Conservation (phyloP, 768 basidiomycete genomes). For the Dendrothele bispora region DNA sequence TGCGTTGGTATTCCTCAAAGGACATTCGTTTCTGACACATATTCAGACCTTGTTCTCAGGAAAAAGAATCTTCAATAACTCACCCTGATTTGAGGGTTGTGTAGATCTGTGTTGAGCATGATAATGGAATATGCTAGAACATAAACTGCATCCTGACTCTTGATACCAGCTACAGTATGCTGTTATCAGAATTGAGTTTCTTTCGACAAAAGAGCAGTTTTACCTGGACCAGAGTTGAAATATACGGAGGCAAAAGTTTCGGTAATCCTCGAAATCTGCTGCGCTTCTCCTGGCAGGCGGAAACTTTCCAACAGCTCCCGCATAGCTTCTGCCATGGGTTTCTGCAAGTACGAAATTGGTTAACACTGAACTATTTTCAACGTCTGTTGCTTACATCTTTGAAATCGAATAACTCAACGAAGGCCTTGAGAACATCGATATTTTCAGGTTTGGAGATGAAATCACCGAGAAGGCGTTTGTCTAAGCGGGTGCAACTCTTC, state of each 20-base stretch:
- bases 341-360: conserved; percentile 44
- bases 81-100: conserved; percentile 91
- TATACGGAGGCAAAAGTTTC: conserved; percentile 93
- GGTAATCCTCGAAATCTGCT: conserved; percentile 91
- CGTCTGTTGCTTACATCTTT: conserved; percentile 58
- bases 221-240: conserved; percentile 82
- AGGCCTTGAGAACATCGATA: conserved; percentile 79
- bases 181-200: neutral
- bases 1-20: conserved; percentile 90
- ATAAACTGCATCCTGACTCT: conserved; percentile 89
- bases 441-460: conserved; percentile 90
- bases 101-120: conserved; percentile 96
- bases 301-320: conserved; percentile 92
- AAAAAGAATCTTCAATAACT: conserved; percentile 22
- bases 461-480: conserved; percentile 93
- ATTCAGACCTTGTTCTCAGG: conserved; percentile 4
- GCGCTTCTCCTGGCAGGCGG: conserved; percentile 91
- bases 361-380: neutral
- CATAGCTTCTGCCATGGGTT: conserved; percentile 94
- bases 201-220: conserved; percentile 14
- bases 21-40: conserved; percentile 97
- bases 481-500: conserved; percentile 79
- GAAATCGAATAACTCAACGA: conserved; percentile 89
- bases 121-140: conserved; percentile 95
- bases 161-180: conserved; percentile 69